phyloP scores from a whole-genome alignment of 2,329 filamentous ascomycete species.

The Neonectria neomacrospora region DNA sequence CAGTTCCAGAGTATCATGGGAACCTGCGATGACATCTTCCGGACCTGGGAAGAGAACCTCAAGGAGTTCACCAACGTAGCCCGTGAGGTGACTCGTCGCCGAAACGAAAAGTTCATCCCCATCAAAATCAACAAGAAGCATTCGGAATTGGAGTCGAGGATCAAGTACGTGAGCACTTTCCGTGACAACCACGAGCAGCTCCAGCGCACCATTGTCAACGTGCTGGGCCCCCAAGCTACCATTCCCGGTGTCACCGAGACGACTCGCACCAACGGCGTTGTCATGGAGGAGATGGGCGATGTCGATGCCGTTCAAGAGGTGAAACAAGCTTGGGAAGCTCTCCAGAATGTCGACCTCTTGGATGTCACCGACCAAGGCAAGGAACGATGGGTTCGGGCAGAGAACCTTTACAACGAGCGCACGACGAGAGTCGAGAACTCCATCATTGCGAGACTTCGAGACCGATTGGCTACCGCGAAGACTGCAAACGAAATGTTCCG shows the following conservation, averaged over 20 bases:
- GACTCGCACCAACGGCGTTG: slow-evolving; percentile 67
- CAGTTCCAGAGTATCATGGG: slow-evolving; percentile 91
- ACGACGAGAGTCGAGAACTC: slow-evolving; percentile 98
- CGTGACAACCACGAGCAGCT: slow-evolving; percentile 97
- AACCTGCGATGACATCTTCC: slow-evolving; percentile 86
- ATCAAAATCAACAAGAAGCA: slow-evolving; percentile 95
- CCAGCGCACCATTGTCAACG: slow-evolving; percentile 94
- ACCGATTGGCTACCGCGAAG: slow-evolving; percentile 93
- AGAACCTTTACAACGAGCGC: slow-evolving; percentile 96
- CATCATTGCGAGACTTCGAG: slow-evolving; percentile 92
- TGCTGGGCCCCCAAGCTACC: slow-evolving; percentile 81
- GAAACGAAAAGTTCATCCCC: slow-evolving; percentile 97
- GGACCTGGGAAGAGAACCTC: slow-evolving; percentile 92
- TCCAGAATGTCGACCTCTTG: slow-evolving; percentile 94
- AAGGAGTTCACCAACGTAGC: slow-evolving; percentile 99
- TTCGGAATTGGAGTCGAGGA: slow-evolving; percentile 85
- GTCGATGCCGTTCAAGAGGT: slow-evolving; percentile 98
- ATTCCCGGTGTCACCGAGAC: slow-evolving; percentile 65
- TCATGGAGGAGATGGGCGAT: slow-evolving; percentile 95
- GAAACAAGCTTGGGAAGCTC: slow-evolving; percentile 89
- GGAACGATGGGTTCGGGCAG: slow-evolving; percentile 89
- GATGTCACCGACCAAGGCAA: slow-evolving; percentile 93
- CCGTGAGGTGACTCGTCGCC: slow-evolving; percentile 89
- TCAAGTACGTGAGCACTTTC: slow-evolving; percentile 95
- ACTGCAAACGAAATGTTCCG: slow-evolving; percentile 99